These are phyloP conservation scores for Begonia peltatifolia DNA, from an alignment of 306 rosid genomes.

Conservation along the genomic window DNA sequence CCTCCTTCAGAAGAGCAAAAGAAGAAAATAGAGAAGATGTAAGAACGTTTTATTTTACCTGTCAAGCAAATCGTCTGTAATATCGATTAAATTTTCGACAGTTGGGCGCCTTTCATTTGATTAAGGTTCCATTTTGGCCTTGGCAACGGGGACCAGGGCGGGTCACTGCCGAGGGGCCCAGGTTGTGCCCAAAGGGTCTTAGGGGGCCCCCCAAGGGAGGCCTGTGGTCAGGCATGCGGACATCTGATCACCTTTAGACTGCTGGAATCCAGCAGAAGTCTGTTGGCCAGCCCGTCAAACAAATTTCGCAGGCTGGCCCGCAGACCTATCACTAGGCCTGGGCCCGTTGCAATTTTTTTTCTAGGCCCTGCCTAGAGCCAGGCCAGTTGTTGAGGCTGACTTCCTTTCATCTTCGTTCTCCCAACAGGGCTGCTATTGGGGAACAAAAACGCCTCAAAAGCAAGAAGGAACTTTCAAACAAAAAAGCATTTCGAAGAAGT, in stretches of 20 bases:
- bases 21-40: constrained; percentile 88
- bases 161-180: too few species aligned
- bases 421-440: constrained; percentile 73
- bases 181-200: constrained; percentile 17
- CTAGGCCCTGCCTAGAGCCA: too few species aligned
- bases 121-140: too few species aligned
- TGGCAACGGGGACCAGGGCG: too few species aligned
- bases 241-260: too few species aligned
- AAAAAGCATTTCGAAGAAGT: constrained; percentile 73
- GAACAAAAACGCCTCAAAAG: constrained; percentile 87
- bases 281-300: too few species aligned
- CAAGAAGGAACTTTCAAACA: constrained; percentile 72
- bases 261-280: too few species aligned
- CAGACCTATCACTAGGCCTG: too few species aligned
- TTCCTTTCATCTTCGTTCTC: background rate
- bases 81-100: constrained; percentile 25
- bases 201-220: constrained; percentile 11
- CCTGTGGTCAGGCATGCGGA: too few species aligned
- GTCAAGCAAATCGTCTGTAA: background rate
- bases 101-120: too few species aligned
- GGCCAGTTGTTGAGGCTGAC: background rate
- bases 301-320: too few species aligned
- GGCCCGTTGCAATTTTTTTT: too few species aligned
- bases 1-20: constrained; percentile 97
- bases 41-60: constrained; percentile 11